These are phyloP conservation scores for Xerocomellus dryophilus DNA, from an alignment of 768 basidiomycete species.

Conservation along the genomic window DNA sequence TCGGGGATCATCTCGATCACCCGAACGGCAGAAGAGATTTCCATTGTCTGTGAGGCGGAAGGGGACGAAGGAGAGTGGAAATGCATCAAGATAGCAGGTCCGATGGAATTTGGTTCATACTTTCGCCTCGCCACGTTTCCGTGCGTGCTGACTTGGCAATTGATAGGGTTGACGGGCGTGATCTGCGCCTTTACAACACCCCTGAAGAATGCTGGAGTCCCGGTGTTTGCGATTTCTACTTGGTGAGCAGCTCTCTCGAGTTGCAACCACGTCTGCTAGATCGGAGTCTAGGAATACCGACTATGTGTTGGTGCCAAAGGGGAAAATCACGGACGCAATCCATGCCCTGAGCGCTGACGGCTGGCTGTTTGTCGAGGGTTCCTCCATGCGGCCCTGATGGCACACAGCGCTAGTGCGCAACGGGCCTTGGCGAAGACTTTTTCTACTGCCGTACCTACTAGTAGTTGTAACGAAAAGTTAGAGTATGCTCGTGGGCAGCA, in stretches of 20 bases:
- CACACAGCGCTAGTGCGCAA: neutral
- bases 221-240: conserved; percentile 61
- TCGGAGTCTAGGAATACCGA: conserved; percentile 57
- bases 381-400: conserved; percentile 5
- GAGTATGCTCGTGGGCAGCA: neutral
- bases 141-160: neutral
- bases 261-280: neutral
- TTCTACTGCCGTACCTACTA: neutral
- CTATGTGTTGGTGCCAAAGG: conserved; percentile 54
- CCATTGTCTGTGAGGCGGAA: conserved; percentile 49
- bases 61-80: conserved; percentile 46
- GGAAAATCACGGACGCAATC: conserved; percentile 41
- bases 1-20: conserved; percentile 53
- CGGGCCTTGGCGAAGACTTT: neutral
- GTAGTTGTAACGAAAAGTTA: neutral
- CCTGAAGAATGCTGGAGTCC: conserved; percentile 48
- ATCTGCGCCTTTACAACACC: conserved; percentile 53
- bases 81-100: conserved; percentile 61
- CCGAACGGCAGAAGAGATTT: conserved; percentile 58
- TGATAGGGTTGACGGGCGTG: conserved; percentile 58
- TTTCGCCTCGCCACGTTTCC: neutral
- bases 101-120: conserved; percentile 59
- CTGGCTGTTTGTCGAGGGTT: conserved; percentile 38
- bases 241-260: conserved; percentile 40
- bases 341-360: conserved; percentile 46